These are phyloP conservation scores for Adansonia rubrostipa DNA, from an alignment of 441 rosid genomes.

Conservation along the genomic window DNA sequence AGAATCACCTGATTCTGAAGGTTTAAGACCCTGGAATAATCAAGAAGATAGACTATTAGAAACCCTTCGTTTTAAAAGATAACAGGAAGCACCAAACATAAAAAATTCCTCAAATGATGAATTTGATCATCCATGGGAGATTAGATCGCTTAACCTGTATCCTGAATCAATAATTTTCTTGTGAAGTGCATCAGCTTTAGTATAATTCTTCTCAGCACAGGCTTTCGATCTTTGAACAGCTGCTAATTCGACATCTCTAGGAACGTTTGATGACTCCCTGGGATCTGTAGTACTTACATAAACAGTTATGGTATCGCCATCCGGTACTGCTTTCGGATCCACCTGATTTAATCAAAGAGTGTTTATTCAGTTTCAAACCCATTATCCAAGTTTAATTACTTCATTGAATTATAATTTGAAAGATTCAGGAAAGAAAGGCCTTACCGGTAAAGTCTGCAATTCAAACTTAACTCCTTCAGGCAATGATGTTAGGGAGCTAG, in stretches of 20 bases:
- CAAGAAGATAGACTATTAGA: not conserved
- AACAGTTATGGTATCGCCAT: conserved; percentile 80
- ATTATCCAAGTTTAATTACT: not conserved
- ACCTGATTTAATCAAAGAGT: conserved; percentile 50
- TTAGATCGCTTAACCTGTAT: conserved; percentile 21
- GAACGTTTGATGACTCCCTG: conserved; percentile 63
- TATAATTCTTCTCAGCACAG: conserved; percentile 51
- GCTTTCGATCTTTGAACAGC: conserved; percentile 66
- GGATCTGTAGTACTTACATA: conserved; percentile 66
- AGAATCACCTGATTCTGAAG: conserved; percentile 55
- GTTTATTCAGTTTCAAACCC: not conserved
- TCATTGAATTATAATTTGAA: not conserved
- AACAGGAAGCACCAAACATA: not conserved
- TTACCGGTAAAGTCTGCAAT: conserved; percentile 74
- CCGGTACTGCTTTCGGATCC: conserved; percentile 69
- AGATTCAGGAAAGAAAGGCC: conserved; percentile 12
- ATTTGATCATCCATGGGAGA: not conserved
- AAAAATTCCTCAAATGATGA: not conserved
- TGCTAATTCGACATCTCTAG: conserved; percentile 60
- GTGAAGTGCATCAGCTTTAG: conserved; percentile 71
- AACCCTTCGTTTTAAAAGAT: not conserved
- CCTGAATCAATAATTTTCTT: conserved; percentile 60
- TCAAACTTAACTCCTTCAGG: conserved; percentile 67
- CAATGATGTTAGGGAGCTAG: conserved; percentile 50
- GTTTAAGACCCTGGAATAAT: conserved; percentile 42